Base-by-base conservation (phyloP, 2,329 filamentous ascomycete genomes). In the Salinomyces thailandicus region DNA sequence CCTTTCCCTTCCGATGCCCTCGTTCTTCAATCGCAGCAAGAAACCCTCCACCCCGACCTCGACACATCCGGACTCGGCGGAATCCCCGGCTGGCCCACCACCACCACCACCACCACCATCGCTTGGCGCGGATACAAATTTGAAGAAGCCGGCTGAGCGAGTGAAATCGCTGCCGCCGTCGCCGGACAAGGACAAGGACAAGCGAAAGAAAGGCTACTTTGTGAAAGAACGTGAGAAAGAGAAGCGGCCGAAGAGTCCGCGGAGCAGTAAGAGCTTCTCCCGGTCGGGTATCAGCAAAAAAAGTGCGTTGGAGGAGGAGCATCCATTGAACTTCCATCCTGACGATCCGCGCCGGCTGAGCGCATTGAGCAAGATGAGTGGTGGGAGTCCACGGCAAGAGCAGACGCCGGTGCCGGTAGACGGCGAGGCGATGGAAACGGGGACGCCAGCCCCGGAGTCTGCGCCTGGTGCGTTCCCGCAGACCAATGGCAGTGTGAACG, bases 251-350 rank as follows among this genome's bases (percentile, higher is more conserved):
- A 50, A 45, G 37, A 43, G 46, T 19, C 45, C 48, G 29, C 46
- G 48, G 13, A 35, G 35, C 36, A 43, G 39, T 36, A 49, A 45
- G 31, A 45, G 49, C 44, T 50, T 47, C 49, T 57, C 55, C 42
- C 59, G 61, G 45, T 30, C 27, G 11, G n/a, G n/a, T n/a, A n/a
- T n/a, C n/a, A n/a, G n/a, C n/a, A 26, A 26, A 26, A 26, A 26
- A n/a, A n/a, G 84, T n/a, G n/a, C 22, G 9, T 9, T n/a, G 57
- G 69, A 70, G 46, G 75, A 89, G 58, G 81, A 77, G 2, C 87
- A 95, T 61, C 89, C 89, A 26, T 73, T 95, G 35, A 95, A 95
- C 55, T 75, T 93, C 15, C 85, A 81, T 2, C 86, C 86, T 31
- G 86, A 94, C 66, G 80, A 94, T 71, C 75, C 85, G 54, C 81